Conservation (phyloP, 1,139 yeast species). For the Scheffersomyces lignicola region DNA sequence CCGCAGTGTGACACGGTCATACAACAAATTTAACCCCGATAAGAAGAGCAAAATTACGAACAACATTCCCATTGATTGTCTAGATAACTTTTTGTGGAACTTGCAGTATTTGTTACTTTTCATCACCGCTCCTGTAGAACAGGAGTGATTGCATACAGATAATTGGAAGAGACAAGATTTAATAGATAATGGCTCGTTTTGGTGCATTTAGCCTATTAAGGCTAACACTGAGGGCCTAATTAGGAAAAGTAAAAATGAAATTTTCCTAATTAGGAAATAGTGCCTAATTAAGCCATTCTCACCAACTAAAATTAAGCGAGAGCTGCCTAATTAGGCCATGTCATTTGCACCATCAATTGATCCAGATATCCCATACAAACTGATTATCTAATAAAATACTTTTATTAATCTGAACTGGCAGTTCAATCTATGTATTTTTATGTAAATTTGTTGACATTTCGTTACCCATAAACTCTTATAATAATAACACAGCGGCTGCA, state of each 20-base stretch:
- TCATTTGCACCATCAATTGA: no score
- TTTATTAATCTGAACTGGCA: neutral
- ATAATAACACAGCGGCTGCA: neutral
- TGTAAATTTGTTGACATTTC: neutral
- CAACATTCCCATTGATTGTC: constrained; percentile 39
- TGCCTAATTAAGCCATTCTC: no score
- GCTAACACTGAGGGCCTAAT: no score
- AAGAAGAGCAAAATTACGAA: constrained; percentile 12
- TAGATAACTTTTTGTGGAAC: constrained; percentile 46
- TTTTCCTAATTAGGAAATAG: no score
- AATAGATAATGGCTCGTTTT: no score
- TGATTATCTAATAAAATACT: constrained; percentile 1
- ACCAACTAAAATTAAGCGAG: no score
- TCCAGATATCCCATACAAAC: no score
- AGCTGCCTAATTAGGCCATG: no score
- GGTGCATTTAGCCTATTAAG: no score
- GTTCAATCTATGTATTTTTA: constrained; percentile 1
- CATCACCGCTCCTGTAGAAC: constrained; percentile 29
- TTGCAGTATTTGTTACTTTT: constrained; percentile 37
- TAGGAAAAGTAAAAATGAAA: no score
- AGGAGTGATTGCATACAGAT: constrained; percentile 1
- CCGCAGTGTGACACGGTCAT: constrained; percentile 21
- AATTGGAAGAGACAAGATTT: neutral
- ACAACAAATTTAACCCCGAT: constrained; percentile 16
- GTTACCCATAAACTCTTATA: neutral